phyloP scores from a whole-genome alignment of 169 alveolate genomes.

The Perkinsus marinus region DNA sequence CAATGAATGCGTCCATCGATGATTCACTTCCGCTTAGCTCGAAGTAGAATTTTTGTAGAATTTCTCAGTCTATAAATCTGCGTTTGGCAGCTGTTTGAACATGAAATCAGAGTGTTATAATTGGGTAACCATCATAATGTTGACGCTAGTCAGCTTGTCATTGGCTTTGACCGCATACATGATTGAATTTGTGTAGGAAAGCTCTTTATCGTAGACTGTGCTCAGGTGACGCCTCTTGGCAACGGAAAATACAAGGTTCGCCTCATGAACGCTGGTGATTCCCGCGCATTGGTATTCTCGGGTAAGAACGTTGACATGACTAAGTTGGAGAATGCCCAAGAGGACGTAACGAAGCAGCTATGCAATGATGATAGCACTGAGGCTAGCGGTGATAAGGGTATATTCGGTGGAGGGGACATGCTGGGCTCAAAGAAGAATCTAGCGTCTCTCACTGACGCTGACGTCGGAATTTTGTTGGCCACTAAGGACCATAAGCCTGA shows the following conservation, averaged over 20 bases:
- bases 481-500: slow-evolving; percentile 50
- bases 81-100: too few species aligned
- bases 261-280: neutral
- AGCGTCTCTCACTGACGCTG: neutral
- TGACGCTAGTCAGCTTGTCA: too few species aligned
- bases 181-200: too few species aligned
- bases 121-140: too few species aligned
- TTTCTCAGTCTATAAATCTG: too few species aligned
- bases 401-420: neutral
- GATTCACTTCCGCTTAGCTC: too few species aligned
- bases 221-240: neutral
- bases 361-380: neutral
- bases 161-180: too few species aligned
- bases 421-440: neutral
- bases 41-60: too few species aligned
- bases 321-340: neutral
- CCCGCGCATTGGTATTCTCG: neutral
- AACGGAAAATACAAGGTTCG: neutral
- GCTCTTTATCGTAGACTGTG: neutral
- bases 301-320: neutral
- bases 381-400: neutral
- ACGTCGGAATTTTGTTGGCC: neutral
- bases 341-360: neutral
- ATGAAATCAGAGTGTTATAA: too few species aligned
- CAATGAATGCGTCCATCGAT: too few species aligned